Base-by-base conservation (phyloP, 176 grass and related monocot species). In the Raddia distichophylla region DNA sequence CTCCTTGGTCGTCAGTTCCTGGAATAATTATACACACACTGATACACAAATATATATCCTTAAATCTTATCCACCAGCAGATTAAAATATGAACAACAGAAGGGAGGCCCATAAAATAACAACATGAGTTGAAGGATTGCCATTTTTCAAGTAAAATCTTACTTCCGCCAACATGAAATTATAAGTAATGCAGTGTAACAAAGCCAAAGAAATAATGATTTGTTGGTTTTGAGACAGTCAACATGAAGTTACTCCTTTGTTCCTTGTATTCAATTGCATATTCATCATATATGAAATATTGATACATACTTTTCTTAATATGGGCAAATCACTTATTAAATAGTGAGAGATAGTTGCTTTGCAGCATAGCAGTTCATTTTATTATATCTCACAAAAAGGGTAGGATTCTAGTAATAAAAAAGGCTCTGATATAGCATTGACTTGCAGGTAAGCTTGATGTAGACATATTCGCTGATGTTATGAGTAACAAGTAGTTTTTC, bases 1-100 rank as follows among this genome's bases (percentile, higher is more conserved):
- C 69, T 93, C 87, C 64, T 67, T 75, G 67, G 86, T 93, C 50
- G 92, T 94, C 75, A 93, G 86, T 89, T 98, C 92, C 95, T 98
- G 88, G 66, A 79, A 91, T 57, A 84, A 56, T 11, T 75, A 65
- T 64, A 76, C 70, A 87, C 84, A 85, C 35, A 70, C 75, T 69
- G 57, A 81, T 67, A 60, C 7, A 61, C 19, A 77, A 56, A 82
- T 43, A 54, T 7, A 54, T 52, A 71, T 43, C 76, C 35, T 60
- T 61, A 67, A 44, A 76, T 61, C 47, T 60, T 82, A 76, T 10
- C 27, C 43, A 61, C 27, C 55, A 82, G 15, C 8, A 69, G 51
- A 67, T 68, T 81, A 22, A 84, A 52, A 68, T 33, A 51, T 42
- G 45, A 52, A 33, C 68, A 51, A 60, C 20, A 8, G 15, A 75